Conservation (phyloP, 2,329 filamentous ascomycete species). For the Aschersonia sp. region DNA sequence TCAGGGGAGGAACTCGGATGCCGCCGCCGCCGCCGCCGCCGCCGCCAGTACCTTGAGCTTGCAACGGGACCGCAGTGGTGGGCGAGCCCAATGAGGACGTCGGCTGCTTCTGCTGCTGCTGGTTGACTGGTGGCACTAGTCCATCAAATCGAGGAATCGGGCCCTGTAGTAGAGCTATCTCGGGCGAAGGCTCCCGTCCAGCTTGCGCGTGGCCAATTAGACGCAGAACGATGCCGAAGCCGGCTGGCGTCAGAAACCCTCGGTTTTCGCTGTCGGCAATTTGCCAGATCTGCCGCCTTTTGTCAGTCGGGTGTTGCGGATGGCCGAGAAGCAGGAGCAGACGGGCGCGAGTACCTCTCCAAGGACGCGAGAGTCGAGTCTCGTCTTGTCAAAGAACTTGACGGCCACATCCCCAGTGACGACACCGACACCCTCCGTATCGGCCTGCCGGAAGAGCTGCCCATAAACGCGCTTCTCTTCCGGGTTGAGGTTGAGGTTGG, state of each 20-base stretch:
- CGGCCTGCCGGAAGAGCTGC: constrained; percentile 84
- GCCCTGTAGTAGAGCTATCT: constrained; percentile 71
- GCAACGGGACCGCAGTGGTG: constrained; percentile 31
- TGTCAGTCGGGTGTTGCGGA: constrained; percentile 3
- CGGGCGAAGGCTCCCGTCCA: constrained; percentile 63
- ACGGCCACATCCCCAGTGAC: constrained; percentile 94
- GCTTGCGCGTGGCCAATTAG: constrained; percentile 94
- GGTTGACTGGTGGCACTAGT: constrained; percentile 22
- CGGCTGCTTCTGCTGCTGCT: background rate
- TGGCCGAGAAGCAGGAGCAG: background rate
- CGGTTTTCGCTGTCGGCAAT: constrained; percentile 95
- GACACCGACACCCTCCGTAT: constrained; percentile 80
- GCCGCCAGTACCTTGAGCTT: constrained; percentile 34
- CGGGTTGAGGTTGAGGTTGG: constrained; percentile 69
- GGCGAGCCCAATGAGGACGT: constrained; percentile 17
- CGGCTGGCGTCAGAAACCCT: constrained; percentile 79
- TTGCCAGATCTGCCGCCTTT: constrained; percentile 71
- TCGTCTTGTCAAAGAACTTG: constrained; percentile 95
- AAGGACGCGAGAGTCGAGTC: constrained; percentile 68
- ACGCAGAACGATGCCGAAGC: constrained; percentile 83
- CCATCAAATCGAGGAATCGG: constrained; percentile 91
- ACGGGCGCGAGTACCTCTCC: constrained; percentile 53
- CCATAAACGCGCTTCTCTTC: constrained; percentile 92
- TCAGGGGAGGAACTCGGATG: constrained; percentile 77
- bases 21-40: constrained; percentile 48